A percentile compares a stretch with the other conserved stretches of the same genome.
phyloP scores from a whole-genome alignment of 352 stramenopile genomes.

The Halophytophthora polymorphica region DNA sequence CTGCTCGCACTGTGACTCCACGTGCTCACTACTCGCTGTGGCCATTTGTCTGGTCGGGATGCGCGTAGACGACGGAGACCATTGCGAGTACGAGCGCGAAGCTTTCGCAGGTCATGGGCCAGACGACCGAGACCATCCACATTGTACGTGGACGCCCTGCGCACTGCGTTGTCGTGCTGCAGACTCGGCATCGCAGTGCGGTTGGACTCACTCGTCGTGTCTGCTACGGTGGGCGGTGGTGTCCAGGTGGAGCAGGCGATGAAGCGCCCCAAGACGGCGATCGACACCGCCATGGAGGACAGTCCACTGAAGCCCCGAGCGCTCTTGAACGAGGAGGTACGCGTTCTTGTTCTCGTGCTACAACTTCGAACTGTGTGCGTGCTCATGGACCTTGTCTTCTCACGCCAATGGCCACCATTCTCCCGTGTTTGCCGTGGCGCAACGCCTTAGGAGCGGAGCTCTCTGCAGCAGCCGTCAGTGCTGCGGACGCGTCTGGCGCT shows the following conservation, averaged over 20 bases:
- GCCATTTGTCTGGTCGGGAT: no score
- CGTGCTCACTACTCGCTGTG: not conserved
- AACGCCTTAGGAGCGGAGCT: conserved; percentile 18
- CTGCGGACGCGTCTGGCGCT: conserved; percentile 47
- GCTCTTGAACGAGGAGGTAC: conserved; percentile 42
- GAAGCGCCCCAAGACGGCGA: conserved; percentile 69
- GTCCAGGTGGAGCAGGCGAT: conserved; percentile 64
- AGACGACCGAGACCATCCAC: conserved; percentile 66
- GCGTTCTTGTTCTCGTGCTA: not conserved
- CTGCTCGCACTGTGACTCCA: not conserved
- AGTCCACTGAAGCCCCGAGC: conserved; percentile 52
- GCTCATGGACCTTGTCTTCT: not conserved
- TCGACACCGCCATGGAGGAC: conserved; percentile 74
- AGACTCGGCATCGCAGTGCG: no score
- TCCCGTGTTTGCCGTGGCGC: not conserved
- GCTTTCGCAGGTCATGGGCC: conserved; percentile 47
- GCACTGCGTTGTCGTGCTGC: not conserved
- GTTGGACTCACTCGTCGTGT: not conserved
- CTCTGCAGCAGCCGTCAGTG: conserved; percentile 21
- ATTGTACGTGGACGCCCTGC: conserved; percentile 34
- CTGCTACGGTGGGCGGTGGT: not conserved
- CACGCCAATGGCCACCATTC: not conserved
- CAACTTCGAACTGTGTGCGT: no score
- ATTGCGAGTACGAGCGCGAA: conserved; percentile 54
- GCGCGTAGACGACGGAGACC: conserved; percentile 45